Conservation (phyloP, 441 rosid genomes). For the Pelargonium myrrhifolium region DNA sequence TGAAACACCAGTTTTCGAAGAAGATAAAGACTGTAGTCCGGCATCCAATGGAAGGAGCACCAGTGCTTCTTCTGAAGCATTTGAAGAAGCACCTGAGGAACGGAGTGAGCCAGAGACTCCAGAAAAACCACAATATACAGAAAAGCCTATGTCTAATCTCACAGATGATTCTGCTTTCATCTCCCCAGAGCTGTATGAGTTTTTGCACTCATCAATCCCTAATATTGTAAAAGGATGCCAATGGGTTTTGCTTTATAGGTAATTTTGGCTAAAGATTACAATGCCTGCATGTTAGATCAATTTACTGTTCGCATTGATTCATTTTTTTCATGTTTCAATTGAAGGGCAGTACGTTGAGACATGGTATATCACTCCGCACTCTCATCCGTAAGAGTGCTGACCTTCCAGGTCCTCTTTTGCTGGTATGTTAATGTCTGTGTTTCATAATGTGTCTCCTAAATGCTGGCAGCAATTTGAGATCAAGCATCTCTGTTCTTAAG, state of each 20-base stretch:
- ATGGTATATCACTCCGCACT: conserved; percentile 92
- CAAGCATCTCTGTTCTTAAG: neutral
- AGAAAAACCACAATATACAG: conserved; percentile 13
- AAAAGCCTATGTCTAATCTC: conserved; percentile 38
- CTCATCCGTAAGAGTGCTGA: conserved; percentile 75
- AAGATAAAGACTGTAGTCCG: conserved; percentile 15
- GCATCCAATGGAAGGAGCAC: conserved; percentile 33
- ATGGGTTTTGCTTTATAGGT: conserved; percentile 89
- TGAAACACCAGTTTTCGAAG: conserved; percentile 18
- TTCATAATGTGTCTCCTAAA: neutral
- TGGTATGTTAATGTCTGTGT: conserved; percentile 39
- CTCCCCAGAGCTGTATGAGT: conserved; percentile 57
- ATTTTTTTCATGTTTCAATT: conserved; percentile 37
- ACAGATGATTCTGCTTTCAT: conserved; percentile 57
- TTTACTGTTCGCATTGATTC: conserved; percentile 22
- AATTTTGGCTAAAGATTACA: conserved; percentile 19
- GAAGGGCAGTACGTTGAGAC: conserved; percentile 98
- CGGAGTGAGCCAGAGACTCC: conserved; percentile 16
- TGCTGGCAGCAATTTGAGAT: neutral
- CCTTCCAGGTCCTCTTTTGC: conserved; percentile 74
- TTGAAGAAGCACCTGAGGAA: conserved; percentile 38
- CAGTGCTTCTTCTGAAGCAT: conserved; percentile 31
- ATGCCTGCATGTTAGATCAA: conserved; percentile 14
- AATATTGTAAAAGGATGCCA: conserved; percentile 80
- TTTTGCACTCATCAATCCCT: conserved; percentile 70